Base-by-base conservation (phyloP, 208 protist species). In the Leishmania aethiopica region DNA sequence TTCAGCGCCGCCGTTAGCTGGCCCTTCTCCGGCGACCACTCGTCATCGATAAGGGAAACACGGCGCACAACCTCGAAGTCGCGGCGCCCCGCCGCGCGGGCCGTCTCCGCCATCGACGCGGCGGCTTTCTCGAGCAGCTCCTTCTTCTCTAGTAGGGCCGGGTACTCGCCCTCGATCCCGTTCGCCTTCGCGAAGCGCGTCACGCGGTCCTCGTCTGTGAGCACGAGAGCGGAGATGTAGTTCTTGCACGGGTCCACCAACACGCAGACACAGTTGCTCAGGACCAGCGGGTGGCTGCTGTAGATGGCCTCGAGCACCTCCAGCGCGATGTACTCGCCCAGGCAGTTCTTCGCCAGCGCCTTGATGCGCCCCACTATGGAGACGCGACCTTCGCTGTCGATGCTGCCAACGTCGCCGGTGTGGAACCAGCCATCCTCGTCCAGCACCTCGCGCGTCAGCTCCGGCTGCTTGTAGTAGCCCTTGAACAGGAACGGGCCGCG, bases 281-380 rank as follows among this genome's bases (percentile, higher is more conserved):
- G 82, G 37, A 90, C 86, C 2, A 97, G 85, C 3, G 80, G 77
- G 75, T 95, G 82, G 40, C 80, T 75, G 35, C 75, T 83, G 83
- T 97, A 97, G 49, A 93, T 85, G 19, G 95, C 79, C 76, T 97
- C 93, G 1, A 99, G 86, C 22, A n/a, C 80, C 71, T 98, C 95
- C 51, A 97, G 75, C 17, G 95, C 93, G 66, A 99, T 93, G 89
- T 98, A 98, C 89, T 99, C 96, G 42, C 97, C 97, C 22, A 95
- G 87, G n/a, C 82, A 85, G 78, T 97, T 95, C 89, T 98, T 98
- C 79, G 94, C 95, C 59, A 99, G 87, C n/a, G 95, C 94, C 91
- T 99, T 98, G 55, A 94, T 87, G 81, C 97, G 92, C 22, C 95
- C 97, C 3, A 99, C 82, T 17, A 99, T 92, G 53, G 85, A 70